Evolutionary conservation across 176 grass and related monocot genomes (phyloP).

Genomic region (Ampelocalamus luodianensis): DNA sequence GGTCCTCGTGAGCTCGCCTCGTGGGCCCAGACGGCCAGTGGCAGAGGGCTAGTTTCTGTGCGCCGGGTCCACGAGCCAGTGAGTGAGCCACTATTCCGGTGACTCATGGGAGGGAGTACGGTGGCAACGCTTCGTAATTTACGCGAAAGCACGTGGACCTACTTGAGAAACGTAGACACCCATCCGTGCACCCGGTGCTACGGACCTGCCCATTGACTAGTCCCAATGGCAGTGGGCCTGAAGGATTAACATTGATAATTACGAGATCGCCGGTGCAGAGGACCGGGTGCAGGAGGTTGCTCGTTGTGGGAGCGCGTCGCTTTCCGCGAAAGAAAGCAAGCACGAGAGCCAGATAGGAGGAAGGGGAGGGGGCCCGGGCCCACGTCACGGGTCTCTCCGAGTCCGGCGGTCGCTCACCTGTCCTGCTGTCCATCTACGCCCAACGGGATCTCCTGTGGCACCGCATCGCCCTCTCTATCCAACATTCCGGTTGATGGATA

Average conservation of each 20-base stretch:
- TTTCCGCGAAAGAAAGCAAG: too few species aligned
- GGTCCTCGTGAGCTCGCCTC: neutral
- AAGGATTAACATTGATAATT: neutral
- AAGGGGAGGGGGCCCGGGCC: too few species aligned
- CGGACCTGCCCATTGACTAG: neutral
- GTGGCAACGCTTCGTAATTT: conserved; percentile 21
- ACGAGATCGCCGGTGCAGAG: neutral
- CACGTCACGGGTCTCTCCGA: conserved; percentile 18
- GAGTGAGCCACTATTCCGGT: neutral
- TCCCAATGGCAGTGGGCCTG: neutral
- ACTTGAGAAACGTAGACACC: neutral
- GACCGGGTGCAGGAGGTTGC: neutral
- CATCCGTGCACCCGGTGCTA: neutral
- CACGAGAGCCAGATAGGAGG: too few species aligned
- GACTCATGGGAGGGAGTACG: neutral
- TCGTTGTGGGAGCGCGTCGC: too few species aligned
- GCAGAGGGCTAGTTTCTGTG: neutral
- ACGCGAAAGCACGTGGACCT: neutral
- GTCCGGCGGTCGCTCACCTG: conserved; percentile 23
- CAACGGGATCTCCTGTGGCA: too few species aligned
- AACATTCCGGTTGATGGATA: too few species aligned
- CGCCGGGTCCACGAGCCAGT: neutral
- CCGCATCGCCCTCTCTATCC: too few species aligned
- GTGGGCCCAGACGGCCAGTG: neutral
- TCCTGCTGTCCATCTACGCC: conserved; percentile 9